Percentiles rank a stretch among this genome's conserved stretches.
phyloP scores from a whole-genome alignment of 2,329 filamentous ascomycete genomes.

The Talaromyces sp. region DNA sequence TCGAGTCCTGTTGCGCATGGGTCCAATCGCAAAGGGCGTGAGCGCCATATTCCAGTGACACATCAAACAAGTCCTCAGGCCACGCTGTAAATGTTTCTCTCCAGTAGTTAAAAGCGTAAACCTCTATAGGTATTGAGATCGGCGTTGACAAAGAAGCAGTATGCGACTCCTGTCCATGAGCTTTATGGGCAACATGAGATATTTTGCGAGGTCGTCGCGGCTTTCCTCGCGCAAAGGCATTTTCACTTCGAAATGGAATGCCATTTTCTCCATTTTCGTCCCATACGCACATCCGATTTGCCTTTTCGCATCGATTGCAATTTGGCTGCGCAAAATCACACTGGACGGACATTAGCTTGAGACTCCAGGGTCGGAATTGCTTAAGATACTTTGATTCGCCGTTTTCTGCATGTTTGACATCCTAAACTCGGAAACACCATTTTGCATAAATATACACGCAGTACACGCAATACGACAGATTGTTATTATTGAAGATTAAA shows the following conservation, averaged over 20 bases:
- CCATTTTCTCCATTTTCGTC: constrained; percentile 12
- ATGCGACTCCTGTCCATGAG: not conserved
- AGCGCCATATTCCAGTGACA: constrained; percentile 16
- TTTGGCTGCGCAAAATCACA: constrained; percentile 14
- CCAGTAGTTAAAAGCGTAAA: constrained; percentile 20
- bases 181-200: not conserved
- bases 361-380: not conserved
- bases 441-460: not conserved
- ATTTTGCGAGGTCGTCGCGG: constrained; percentile 14
- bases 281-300: constrained; percentile 15
- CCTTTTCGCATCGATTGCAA: constrained; percentile 17
- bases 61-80: constrained; percentile 14
- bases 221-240: constrained; percentile 17
- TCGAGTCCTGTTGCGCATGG: constrained; percentile 10
- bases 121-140: constrained; percentile 9
- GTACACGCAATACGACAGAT: not conserved
- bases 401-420: constrained; percentile 17
- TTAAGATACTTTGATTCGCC: constrained; percentile 14
- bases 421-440: constrained; percentile 12
- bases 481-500: not conserved
- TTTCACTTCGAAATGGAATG: constrained; percentile 16
- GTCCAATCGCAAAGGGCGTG: constrained; percentile 13
- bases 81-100: constrained; percentile 13
- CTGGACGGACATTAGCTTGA: not conserved
- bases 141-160: not conserved